Conservation (phyloP, 805 yeast genomes). For the Myxozyma monticola region DNA sequence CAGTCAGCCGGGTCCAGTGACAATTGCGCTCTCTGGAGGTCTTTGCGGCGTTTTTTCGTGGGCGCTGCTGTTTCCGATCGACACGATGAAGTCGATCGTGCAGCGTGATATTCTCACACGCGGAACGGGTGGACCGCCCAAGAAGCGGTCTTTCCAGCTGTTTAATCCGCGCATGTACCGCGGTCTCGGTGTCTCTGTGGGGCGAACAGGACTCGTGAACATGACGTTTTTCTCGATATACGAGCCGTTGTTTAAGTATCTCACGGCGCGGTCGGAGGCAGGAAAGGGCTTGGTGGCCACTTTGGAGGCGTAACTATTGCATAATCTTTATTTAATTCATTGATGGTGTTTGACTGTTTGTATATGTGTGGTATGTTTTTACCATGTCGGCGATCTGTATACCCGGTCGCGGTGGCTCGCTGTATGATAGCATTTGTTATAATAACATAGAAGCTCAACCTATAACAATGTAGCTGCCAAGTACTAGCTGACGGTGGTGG, state of each 20-base stretch:
- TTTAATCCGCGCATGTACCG: constrained; percentile 61
- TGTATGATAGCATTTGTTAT: too few species aligned
- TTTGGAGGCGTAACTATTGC: background rate
- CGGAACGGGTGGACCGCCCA: constrained; percentile 53
- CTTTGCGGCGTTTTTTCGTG: constrained; percentile 73
- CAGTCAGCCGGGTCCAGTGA: constrained; percentile 41
- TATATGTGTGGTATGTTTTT: background rate
- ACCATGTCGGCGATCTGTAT: too few species aligned
- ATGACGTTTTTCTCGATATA: constrained; percentile 72
- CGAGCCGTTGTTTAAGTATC: constrained; percentile 50
- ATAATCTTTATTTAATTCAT: background rate
- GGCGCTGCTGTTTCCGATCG: constrained; percentile 75
- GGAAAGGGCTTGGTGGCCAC: too few species aligned
- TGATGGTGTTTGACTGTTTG: background rate
- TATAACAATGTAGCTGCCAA: too few species aligned
- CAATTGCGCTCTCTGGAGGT: constrained; percentile 74
- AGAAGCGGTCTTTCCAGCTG: constrained; percentile 36
- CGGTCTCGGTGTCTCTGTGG: constrained; percentile 73
- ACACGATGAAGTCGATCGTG: constrained; percentile 71
- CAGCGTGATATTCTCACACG: constrained; percentile 72
- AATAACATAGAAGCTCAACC: too few species aligned
- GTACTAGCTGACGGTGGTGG: too few species aligned
- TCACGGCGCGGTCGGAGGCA: constrained; percentile 44
- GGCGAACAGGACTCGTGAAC: constrained; percentile 70
- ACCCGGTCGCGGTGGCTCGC: too few species aligned